Evolutionary conservation across 208 protist genomes (phyloP).

Genomic region (Novymonas esmeraldas): DNA sequence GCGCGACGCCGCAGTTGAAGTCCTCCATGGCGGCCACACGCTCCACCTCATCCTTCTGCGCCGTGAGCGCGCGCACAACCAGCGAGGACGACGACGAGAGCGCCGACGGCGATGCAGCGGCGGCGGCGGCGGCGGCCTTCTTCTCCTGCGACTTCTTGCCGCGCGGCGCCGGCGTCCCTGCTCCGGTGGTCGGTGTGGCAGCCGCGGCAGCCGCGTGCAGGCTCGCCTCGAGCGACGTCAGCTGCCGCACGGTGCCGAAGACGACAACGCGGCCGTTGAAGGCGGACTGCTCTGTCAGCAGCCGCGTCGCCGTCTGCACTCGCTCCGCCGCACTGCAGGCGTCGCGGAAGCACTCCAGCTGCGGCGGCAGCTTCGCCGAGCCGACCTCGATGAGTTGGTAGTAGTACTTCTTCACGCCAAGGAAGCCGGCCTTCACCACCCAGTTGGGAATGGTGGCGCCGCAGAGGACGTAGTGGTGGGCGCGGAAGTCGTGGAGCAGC

Average conservation of each 20-base stretch:
- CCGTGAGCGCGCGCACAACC: conserved; percentile 56
- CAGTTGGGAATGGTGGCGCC: conserved; percentile 92
- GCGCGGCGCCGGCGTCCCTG: not conserved
- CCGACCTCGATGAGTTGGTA: conserved; percentile 85
- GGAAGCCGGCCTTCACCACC: conserved; percentile 90
- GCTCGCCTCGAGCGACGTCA: conserved; percentile 24
- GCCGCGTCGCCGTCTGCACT: conserved; percentile 36
- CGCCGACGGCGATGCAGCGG: not conserved
- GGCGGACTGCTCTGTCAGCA: conserved; percentile 28
- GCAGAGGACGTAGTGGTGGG: conserved; percentile 91
- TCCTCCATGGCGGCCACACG: conserved; percentile 81
- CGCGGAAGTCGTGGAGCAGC: conserved; percentile 78
- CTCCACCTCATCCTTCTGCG: conserved; percentile 61
- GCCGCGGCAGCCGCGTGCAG: conserved; percentile 7
- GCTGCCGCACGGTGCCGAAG: conserved; percentile 67
- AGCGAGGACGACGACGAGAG: conserved; percentile 16
- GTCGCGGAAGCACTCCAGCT: conserved; percentile 67
- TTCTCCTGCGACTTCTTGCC: conserved; percentile 23
- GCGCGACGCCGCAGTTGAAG: conserved; percentile 71
- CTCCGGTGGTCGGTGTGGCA: not conserved
- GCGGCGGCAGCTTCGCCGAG: conserved; percentile 71
- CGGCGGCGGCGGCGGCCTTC: not conserved
- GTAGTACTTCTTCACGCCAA: conserved; percentile 93
- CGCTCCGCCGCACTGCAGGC: conserved; percentile 46
- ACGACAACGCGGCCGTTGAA: conserved; percentile 69